Conservation (phyloP, 78 protist genomes). For the Dictyostelium capitatum region DNA sequence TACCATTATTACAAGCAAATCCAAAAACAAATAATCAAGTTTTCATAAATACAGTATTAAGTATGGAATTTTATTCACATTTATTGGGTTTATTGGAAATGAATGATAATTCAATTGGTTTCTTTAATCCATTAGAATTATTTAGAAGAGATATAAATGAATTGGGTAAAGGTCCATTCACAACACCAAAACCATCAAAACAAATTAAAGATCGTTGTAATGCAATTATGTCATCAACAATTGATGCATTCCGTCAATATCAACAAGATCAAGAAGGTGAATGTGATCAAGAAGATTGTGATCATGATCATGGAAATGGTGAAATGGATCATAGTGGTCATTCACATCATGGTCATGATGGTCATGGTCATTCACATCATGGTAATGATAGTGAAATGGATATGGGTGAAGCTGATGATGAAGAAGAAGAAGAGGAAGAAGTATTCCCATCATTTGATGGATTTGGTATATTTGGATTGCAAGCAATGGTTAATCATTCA, state of each 20-base stretch:
- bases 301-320: constrained; percentile 36
- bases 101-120: constrained; percentile 73
- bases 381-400: neutral
- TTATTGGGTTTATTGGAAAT: constrained; percentile 61
- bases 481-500: constrained; percentile 75
- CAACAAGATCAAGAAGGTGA: constrained; percentile 53
- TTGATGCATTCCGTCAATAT: constrained; percentile 50
- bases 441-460: constrained; percentile 76
- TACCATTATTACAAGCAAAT: constrained; percentile 31
- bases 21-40: constrained; percentile 43
- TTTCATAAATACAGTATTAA: constrained; percentile 19
- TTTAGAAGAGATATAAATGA: constrained; percentile 9
- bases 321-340: neutral
- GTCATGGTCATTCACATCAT: neutral
- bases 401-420: neutral
- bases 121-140: constrained; percentile 44
- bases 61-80: constrained; percentile 71
- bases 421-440: constrained; percentile 19
- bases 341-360: neutral
- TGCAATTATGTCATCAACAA: constrained; percentile 8
- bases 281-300: constrained; percentile 62
- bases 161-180: constrained; percentile 21
- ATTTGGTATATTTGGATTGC: constrained; percentile 66
- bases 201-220: constrained; percentile 9
- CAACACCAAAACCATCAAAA: neutral